Conservation (phyloP, 2,329 filamentous ascomycete species). For the Akanthomyces muscarius region DNA sequence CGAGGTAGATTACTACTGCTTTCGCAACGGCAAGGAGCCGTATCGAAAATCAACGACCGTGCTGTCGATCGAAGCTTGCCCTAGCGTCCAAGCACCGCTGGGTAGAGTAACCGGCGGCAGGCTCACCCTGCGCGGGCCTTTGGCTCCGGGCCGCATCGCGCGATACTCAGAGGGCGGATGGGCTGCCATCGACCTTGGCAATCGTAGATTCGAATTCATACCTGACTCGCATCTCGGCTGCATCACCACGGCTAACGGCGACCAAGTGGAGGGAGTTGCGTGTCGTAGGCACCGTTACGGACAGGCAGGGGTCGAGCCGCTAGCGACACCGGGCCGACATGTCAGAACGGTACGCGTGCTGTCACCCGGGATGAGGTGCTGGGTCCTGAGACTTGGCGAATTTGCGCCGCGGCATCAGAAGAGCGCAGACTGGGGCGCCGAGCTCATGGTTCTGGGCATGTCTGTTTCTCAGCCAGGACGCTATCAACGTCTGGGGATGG, state of each 20-base stretch:
- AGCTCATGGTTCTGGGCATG: slow-evolving; percentile 6
- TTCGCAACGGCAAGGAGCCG: slow-evolving; percentile 21
- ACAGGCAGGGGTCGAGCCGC: not conserved
- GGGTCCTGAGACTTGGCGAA: not conserved
- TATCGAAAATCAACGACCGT: slow-evolving; percentile 19
- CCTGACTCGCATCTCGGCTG: not conserved
- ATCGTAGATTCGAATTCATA: not conserved
- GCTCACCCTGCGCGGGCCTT: not conserved
- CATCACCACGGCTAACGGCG: not conserved
- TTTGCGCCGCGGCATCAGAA: not conserved
- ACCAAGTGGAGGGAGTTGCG: not conserved
- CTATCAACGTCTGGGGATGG: slow-evolving; percentile 1
- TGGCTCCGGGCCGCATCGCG: not conserved
- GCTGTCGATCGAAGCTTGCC: slow-evolving; percentile 5
- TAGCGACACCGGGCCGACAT: not conserved
- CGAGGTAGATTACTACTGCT: slow-evolving; percentile 26
- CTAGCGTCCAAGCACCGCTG: not conserved
- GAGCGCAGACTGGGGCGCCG: not conserved
- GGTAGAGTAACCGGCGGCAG: not conserved
- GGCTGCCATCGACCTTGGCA: not conserved
- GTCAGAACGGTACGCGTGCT: not conserved
- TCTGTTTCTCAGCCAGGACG: not conserved
- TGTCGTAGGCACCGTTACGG: not conserved
- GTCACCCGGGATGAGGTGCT: not conserved
- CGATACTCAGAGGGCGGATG: not conserved